These are phyloP conservation scores for Rutidosis leptorrhynchoides DNA, from an alignment of 129 eudicot genomes.

Conservation along the genomic window DNA sequence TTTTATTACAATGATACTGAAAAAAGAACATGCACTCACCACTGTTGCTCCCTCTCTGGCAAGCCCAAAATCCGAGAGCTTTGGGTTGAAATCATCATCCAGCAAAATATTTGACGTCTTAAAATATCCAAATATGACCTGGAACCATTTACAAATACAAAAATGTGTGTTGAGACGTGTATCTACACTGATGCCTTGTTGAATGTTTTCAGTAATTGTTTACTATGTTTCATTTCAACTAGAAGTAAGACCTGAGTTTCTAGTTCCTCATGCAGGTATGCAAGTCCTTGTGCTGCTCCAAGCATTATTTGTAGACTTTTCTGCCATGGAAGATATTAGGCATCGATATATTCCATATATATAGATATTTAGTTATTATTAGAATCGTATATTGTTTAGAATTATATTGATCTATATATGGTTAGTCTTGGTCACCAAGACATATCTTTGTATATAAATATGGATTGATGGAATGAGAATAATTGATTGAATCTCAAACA, in stretches of 20 bases:
- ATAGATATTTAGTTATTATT: too few species aligned
- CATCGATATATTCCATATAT: too few species aligned
- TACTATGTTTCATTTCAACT: not conserved
- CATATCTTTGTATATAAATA: too few species aligned
- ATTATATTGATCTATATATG: too few species aligned
- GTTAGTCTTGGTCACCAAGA: too few species aligned
- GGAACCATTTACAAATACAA: conserved; percentile 10
- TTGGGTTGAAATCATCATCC: conserved; percentile 72
- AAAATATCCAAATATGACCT: conserved; percentile 92
- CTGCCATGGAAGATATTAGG: conserved; percentile 82
- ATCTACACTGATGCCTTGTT: not conserved
- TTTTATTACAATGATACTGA: not conserved
- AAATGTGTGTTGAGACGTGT: not conserved
- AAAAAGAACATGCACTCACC: conserved; percentile 39
- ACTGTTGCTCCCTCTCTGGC: conserved; percentile 93
- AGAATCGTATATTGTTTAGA: too few species aligned
- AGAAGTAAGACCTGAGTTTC: conserved; percentile 61
- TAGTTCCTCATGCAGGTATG: conserved; percentile 86
- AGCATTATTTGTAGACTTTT: conserved; percentile 63
- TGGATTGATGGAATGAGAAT: too few species aligned
- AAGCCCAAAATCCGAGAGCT: conserved; percentile 95
- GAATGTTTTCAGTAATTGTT: not conserved
- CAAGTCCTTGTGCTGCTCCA: conserved; percentile 87
- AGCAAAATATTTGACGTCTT: conserved; percentile 79
- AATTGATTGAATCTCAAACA: too few species aligned